Base-by-base conservation (phyloP, 2,329 filamentous ascomycete species). In the Colletotrichum nymphaeae region DNA sequence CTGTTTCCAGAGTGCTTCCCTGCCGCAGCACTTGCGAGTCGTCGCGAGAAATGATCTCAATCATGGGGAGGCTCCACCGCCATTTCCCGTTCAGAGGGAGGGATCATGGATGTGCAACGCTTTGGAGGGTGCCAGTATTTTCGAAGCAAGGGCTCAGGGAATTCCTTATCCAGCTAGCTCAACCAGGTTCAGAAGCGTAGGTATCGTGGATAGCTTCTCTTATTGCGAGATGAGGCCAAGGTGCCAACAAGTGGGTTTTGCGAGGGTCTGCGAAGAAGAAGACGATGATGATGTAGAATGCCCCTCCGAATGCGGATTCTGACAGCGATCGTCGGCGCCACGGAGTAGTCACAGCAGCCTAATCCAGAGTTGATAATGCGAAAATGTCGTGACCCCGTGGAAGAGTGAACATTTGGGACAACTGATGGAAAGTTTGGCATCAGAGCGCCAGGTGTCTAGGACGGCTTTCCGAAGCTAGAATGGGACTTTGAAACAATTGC, bases 11-110 rank as follows among this genome's bases (percentile, higher is more conserved):
- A 57, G 60, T 28, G 28, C 26, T 57, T 63, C 67, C 71, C 49
- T 73, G 71, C 66, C 60, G 62, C 49, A 24, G 42, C 26, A 59
- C 28, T 56, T 62, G 67, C 53, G 26, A 66, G 60, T 70, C 56
- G 60, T 62, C 62, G 24, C 56, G 28, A 73, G 67, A 70, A 73
- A 71, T 73, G 60, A 62, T 28, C 35, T 19, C 59, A 69, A 69
- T 72, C 62, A 73, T 70, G 71, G 67, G 67, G 42, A 55, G 35
- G 24, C 46, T 46, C 71, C 71, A 73, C 71, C 42, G 60, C 67
- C 57, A 73, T 73, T 71, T 73, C 71, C 60, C 69, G 28, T 30
- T 59, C n/a, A 35, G 49, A 58, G 26, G 46, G 24, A 53, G 46
- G 24, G 14, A 42, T 42, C 6, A 42, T 42, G 37, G 37, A 30